Conservation (phyloP, 331 rosid genomes). For the Rosa hybrid region DNA sequence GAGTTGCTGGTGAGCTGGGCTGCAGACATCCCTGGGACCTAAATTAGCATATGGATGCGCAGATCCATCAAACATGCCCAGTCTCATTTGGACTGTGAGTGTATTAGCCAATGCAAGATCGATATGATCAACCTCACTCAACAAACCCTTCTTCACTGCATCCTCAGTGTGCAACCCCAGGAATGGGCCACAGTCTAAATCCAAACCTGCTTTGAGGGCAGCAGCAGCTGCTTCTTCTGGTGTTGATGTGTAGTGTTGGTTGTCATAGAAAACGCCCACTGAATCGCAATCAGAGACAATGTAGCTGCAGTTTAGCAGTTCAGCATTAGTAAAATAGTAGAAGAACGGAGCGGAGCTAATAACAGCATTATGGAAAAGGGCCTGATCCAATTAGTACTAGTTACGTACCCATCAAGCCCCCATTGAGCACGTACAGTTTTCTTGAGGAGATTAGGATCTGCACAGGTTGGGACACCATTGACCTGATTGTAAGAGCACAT, state of each 20-base stretch:
- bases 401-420: slow-evolving; percentile 77
- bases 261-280: slow-evolving; percentile 60
- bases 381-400: neutral
- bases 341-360: neutral
- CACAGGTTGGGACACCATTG: slow-evolving; percentile 93
- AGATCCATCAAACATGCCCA: slow-evolving; percentile 90
- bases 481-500: slow-evolving; percentile 96
- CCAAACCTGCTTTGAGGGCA: slow-evolving; percentile 95
- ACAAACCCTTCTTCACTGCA: slow-evolving; percentile 63
- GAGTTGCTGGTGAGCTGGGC: slow-evolving; percentile 61
- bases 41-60: slow-evolving; percentile 55
- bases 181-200: slow-evolving; percentile 86
- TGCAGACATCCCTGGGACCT: slow-evolving; percentile 78
- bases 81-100: slow-evolving; percentile 76
- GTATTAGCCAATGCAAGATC: slow-evolving; percentile 63
- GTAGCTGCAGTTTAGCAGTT: slow-evolving; percentile 42
- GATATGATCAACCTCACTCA: slow-evolving; percentile 54
- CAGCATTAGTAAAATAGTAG: neutral
- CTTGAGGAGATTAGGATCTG: slow-evolving; percentile 81
- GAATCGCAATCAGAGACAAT: slow-evolving; percentile 94
- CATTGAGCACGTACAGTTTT: slow-evolving; percentile 70
- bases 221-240: slow-evolving; percentile 91
- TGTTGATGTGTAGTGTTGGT: slow-evolving; percentile 74
- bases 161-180: slow-evolving; percentile 62
- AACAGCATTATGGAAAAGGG: neutral